These are phyloP conservation scores for Aureobasidium subglaciale DNA, from an alignment of 2,329 filamentous ascomycete species.

Conservation along the genomic window DNA sequence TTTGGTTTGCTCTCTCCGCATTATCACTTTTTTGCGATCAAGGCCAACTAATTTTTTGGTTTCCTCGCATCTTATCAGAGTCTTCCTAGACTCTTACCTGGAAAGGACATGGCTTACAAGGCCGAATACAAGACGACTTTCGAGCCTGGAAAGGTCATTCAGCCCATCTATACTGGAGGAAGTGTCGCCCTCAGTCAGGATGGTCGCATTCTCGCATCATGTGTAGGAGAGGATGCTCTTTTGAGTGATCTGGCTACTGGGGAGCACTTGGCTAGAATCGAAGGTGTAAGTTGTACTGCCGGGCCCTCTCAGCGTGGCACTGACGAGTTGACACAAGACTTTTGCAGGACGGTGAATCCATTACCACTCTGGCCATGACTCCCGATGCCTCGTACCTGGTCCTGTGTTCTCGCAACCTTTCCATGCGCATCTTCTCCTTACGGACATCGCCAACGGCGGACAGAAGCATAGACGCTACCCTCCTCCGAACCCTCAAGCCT, in stretches of 20 bases:
- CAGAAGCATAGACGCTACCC: conserved; percentile 55
- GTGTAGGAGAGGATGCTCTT: conserved; percentile 84
- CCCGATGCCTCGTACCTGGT: conserved; percentile 82
- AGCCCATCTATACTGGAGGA: conserved; percentile 90
- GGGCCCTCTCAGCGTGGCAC: conserved; percentile 20
- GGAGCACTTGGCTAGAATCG: conserved; percentile 72
- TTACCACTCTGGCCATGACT: conserved; percentile 75
- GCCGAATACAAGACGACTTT: conserved; percentile 75
- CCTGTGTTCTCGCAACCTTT: conserved; percentile 87
- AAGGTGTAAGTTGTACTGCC: conserved; percentile 60
- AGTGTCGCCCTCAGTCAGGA: conserved; percentile 74
- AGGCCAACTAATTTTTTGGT: neutral
- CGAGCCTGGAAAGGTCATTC: conserved; percentile 72
- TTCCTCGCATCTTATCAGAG: neutral
- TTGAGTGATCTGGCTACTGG: conserved; percentile 80
- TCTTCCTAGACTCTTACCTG: neutral
- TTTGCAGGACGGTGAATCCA: conserved; percentile 53
- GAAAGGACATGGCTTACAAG: conserved; percentile 44
- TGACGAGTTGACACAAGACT: conserved; percentile 33
- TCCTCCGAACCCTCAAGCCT: conserved; percentile 77
- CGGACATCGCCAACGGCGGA: conserved; percentile 50
- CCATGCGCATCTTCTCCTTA: conserved; percentile 85
- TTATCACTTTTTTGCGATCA: neutral
- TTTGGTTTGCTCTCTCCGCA: conserved; percentile 3
- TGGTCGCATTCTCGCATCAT: conserved; percentile 77